Percentiles rank a stretch among this genome's conserved stretches.
phyloP scores from a whole-genome alignment of 1,284 basidiomycete species.

The Sporisorium graminicola region DNA sequence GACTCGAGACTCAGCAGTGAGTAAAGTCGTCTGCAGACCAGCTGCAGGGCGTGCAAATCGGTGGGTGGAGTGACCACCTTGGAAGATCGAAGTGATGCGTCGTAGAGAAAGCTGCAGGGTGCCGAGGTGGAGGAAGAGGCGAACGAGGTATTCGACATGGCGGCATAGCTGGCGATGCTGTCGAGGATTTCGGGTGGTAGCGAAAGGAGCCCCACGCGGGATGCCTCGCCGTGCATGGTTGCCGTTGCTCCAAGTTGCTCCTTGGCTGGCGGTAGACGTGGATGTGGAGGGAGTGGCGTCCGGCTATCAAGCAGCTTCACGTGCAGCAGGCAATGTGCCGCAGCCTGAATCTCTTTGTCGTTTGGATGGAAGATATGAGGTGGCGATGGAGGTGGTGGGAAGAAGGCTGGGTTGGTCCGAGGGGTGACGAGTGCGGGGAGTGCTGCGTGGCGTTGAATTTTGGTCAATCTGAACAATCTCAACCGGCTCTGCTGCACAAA shows the following conservation, averaged over 20 bases:
- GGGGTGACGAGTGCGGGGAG: not conserved
- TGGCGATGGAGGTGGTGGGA: not conserved
- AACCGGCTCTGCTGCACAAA: conserved; percentile 9
- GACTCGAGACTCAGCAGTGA: conserved; percentile 43
- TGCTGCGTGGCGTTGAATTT: conserved; percentile 3
- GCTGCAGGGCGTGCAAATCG: conserved; percentile 50
- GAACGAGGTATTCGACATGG: conserved; percentile 28
- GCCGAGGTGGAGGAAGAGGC: conserved; percentile 30
- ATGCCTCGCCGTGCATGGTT: conserved; percentile 22
- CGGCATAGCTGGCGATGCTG: conserved; percentile 53
- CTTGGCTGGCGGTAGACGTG: not conserved
- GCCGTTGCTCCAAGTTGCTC: not conserved
- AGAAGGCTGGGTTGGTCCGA: not conserved
- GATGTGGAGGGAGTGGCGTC: not conserved
- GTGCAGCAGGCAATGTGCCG: not conserved
- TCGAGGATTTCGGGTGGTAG: conserved; percentile 60
- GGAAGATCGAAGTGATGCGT: conserved; percentile 19
- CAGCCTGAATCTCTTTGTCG: not conserved
- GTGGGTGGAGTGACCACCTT: conserved; percentile 49
- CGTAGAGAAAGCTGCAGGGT: conserved; percentile 44
- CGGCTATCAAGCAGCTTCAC: not conserved
- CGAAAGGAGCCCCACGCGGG: conserved; percentile 26
- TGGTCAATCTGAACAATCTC: not conserved
- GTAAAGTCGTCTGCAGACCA: conserved; percentile 52
- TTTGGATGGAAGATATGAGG: not conserved